phyloP scores from a whole-genome alignment of 164 flowering plant species.

The Vitis amurensis region DNA sequence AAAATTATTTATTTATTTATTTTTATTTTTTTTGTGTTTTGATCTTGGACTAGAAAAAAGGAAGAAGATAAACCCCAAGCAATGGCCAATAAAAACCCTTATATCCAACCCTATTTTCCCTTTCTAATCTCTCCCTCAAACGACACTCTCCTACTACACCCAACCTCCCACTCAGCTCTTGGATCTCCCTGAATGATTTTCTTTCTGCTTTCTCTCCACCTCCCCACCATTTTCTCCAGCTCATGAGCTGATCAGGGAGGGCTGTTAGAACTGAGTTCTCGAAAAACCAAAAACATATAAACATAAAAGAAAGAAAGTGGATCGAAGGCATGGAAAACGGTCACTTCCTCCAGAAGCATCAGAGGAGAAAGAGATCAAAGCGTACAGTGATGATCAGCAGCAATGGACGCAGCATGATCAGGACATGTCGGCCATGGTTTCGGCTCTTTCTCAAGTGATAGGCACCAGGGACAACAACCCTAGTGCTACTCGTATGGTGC shows the following conservation, averaged over 20 bases:
- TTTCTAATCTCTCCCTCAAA: not conserved
- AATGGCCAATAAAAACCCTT: slow-evolving; percentile 13
- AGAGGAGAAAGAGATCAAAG: slow-evolving; percentile 30
- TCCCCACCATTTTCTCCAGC: too few species aligned
- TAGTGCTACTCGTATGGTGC: not conserved
- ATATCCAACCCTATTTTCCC: slow-evolving; percentile 15
- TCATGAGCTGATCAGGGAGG: too few species aligned
- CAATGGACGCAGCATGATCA: too few species aligned
- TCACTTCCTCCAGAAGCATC: slow-evolving; percentile 50
- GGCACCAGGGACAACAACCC: slow-evolving; percentile 8
- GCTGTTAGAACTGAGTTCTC: not conserved
- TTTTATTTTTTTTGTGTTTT: too few species aligned
- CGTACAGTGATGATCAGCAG: too few species aligned
- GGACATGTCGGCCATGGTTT: slow-evolving; percentile 38
- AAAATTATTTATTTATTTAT: too few species aligned
- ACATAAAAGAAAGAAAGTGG: slow-evolving; percentile 38
- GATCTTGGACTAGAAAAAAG: not conserved
- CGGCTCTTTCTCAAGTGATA: slow-evolving; percentile 33
- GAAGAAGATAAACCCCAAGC: slow-evolving; percentile 1
- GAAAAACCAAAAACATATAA: not conserved
- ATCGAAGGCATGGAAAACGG: slow-evolving; percentile 72
- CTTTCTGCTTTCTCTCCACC: not conserved
- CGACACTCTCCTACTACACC: not conserved
- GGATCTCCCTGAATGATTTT: slow-evolving; percentile 7
- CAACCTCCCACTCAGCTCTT: slow-evolving; percentile 12